Evolutionary conservation across 805 yeast genomes (phyloP).

Genomic region (Starmera amethionina): DNA sequence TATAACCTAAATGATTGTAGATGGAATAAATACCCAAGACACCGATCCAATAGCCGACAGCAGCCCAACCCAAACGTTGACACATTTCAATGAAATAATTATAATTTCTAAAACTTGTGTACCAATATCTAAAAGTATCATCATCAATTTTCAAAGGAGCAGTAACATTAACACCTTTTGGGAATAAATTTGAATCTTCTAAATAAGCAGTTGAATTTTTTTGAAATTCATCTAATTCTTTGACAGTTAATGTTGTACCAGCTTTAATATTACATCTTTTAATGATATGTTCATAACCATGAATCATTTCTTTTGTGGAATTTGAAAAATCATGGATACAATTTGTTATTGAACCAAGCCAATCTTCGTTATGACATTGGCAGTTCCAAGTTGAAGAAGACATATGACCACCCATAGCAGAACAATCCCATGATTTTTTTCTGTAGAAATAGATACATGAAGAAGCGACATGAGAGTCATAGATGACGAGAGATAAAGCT

Average conservation of each 20-base stretch:
- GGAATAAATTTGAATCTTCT: conserved; percentile 14
- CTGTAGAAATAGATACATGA: conserved; percentile 25
- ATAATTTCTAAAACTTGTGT: conserved; percentile 20
- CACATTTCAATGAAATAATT: conserved; percentile 20
- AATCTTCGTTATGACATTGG: conserved; percentile 25
- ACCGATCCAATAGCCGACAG: conserved; percentile 25
- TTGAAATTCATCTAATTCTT: conserved; percentile 17
- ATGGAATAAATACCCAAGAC: conserved; percentile 19
- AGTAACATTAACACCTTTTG: conserved; percentile 12
- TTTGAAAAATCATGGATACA: conserved; percentile 23
- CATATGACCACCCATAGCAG: conserved; percentile 18
- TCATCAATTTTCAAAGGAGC: conserved; percentile 19
- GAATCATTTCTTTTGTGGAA: conserved; percentile 16
- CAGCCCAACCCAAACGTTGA: conserved; percentile 30
- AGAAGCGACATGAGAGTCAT: conserved; percentile 23
- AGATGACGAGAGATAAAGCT: conserved; percentile 5
- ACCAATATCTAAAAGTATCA: conserved; percentile 19
- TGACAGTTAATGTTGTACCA: conserved; percentile 13
- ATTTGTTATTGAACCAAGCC: conserved; percentile 28
- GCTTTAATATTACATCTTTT: conserved; percentile 21
- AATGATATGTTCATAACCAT: conserved; percentile 24
- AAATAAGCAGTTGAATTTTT: conserved; percentile 21
- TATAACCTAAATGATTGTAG: conserved; percentile 12
- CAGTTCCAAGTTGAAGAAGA: conserved; percentile 18
- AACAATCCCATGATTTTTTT: conserved; percentile 28